Percentiles rank a stretch among this genome's conserved stretches.
These are phyloP conservation scores for Fennellomyces sp. DNA, from an alignment of 371 early-diverging fungal genomes.

Conservation along the genomic window DNA sequence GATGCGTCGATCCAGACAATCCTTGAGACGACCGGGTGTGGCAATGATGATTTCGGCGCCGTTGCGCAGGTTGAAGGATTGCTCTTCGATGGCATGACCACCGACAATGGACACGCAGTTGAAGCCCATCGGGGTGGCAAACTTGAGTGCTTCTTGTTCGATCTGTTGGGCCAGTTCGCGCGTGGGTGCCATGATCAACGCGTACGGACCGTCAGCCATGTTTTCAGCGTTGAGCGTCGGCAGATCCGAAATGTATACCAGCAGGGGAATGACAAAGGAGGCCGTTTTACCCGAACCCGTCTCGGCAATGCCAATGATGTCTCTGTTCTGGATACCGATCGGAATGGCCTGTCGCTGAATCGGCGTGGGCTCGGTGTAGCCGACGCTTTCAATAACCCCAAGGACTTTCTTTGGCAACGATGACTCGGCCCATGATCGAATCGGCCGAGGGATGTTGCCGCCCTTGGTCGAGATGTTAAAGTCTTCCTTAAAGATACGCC, in stretches of 20 bases:
- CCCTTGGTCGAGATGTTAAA: slow-evolving; percentile 95
- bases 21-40: slow-evolving; percentile 96
- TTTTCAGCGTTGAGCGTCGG: slow-evolving; percentile 78
- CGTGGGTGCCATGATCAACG: slow-evolving; percentile 94
- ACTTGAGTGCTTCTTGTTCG: slow-evolving; percentile 87
- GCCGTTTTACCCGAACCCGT: slow-evolving; percentile 99
- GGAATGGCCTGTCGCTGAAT: slow-evolving; percentile 99
- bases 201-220: slow-evolving; percentile 88
- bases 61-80: slow-evolving; percentile 80
- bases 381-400: slow-evolving; percentile 73
- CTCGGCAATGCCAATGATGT: slow-evolving; percentile 97
- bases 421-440: slow-evolving; percentile 91
- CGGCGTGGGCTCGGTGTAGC: slow-evolving; percentile 95
- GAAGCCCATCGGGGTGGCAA: slow-evolving; percentile 80
- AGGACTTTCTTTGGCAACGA: slow-evolving; percentile 69
- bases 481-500: slow-evolving; percentile 99
- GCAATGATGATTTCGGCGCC: slow-evolving; percentile 97
- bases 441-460: slow-evolving; percentile 90
- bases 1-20: slow-evolving; percentile 84
- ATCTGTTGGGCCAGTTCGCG: slow-evolving; percentile 97
- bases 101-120: slow-evolving; percentile 92
- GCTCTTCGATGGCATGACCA: slow-evolving; percentile 89
- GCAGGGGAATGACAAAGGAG: slow-evolving; percentile 95
- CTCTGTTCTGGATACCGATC: slow-evolving; percentile 88
- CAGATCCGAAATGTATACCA: slow-evolving; percentile 83